phyloP scores from a whole-genome alignment of 306 rosid species.

The Quercus suber region DNA sequence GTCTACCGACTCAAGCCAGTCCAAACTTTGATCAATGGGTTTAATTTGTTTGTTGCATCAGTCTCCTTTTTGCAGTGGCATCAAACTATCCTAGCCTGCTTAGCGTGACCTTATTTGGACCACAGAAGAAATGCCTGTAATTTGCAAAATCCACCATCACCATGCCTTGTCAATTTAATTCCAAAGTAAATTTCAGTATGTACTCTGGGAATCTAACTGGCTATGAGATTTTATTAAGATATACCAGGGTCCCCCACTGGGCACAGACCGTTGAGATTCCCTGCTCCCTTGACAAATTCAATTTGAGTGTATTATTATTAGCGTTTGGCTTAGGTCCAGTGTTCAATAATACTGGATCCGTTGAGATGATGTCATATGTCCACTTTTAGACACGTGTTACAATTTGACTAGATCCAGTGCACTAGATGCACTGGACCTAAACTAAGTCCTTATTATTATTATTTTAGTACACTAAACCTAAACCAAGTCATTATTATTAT shows the following conservation, averaged over 20 bases:
- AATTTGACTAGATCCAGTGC: fast-evolving
- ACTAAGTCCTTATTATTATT: no score
- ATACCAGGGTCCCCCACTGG: not conserved
- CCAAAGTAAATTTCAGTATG: not conserved
- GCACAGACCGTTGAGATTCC: not conserved
- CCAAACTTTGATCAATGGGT: no score
- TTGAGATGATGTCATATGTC: fast-evolving
- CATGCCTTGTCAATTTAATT: not conserved
- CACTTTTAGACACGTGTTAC: fast-evolving
- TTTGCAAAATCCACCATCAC: not conserved
- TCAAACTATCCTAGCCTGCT: no score
- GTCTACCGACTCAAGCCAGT: no score
- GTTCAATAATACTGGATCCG: fast-evolving
- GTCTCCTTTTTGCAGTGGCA: no score
- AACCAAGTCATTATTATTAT: no score
- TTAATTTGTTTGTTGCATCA: no score
- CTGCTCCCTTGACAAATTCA: not conserved
- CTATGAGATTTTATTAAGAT: not conserved
- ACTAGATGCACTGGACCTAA: no score
- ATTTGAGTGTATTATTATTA: not conserved
- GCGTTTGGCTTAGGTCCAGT: fast-evolving
- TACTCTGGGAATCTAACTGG: no score
- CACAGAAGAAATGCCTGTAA: not conserved
- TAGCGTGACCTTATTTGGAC: no score
- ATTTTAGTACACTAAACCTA: no score